A percentile compares a stretch with the other conserved stretches of the same genome.
Conservation (phyloP, 441 rosid species). For the Jatropha podagrica region DNA sequence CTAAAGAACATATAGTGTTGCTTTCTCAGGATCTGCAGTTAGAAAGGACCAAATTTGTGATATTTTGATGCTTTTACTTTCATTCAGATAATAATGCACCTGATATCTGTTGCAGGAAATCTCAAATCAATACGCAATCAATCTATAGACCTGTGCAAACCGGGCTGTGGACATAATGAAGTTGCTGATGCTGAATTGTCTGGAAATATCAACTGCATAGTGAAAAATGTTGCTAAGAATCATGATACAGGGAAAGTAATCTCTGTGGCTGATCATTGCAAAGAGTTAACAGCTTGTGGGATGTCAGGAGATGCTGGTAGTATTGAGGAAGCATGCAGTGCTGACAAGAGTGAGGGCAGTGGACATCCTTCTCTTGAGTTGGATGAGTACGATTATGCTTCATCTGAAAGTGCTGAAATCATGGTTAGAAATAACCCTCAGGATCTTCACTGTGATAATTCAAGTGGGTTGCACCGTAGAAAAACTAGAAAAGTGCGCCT, state of each 20-base stretch:
- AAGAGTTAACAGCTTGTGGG: constrained; percentile 34
- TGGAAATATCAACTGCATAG: constrained; percentile 21
- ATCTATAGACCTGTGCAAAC: constrained; percentile 28
- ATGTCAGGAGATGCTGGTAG: constrained; percentile 35
- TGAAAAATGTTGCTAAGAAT: constrained; percentile 22
- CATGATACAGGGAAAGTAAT: constrained; percentile 29
- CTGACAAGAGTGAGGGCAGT: constrained; percentile 27
- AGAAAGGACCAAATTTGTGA: constrained; percentile 16
- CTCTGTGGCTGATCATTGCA: constrained; percentile 26
- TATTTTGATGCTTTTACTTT: constrained; percentile 14
- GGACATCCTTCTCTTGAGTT: constrained; percentile 36
- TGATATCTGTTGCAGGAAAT: constrained; percentile 36
- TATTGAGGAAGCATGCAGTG: constrained; percentile 34
- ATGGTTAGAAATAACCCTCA: constrained; percentile 24
- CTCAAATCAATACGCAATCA: constrained; percentile 28
- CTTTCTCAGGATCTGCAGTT: constrained; percentile 7
- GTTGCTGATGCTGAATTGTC: constrained; percentile 28
- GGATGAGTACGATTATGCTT: constrained; percentile 38
- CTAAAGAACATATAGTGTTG: constrained; percentile 6
- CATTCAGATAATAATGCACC: constrained; percentile 23
- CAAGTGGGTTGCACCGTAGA: constrained; percentile 51
- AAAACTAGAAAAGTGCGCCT: constrained; percentile 71
- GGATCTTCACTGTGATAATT: constrained; percentile 32
- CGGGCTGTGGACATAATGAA: constrained; percentile 25
- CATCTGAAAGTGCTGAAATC: constrained; percentile 62